Evolutionary conservation across 2,329 filamentous ascomycete genomes (phyloP).

Genomic region (Triangularia verruculosa): DNA sequence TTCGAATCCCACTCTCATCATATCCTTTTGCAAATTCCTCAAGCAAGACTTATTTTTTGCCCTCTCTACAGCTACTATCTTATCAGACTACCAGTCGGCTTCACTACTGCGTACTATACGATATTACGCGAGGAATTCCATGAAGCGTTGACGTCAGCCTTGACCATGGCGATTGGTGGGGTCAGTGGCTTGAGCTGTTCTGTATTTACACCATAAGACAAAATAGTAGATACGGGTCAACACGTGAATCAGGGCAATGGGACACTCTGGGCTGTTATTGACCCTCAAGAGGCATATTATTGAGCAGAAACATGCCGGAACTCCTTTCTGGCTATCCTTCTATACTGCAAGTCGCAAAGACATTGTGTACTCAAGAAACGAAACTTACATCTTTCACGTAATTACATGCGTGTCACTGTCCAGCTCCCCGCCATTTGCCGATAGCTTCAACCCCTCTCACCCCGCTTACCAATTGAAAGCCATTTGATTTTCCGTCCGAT

Average conservation of each 20-base stretch:
- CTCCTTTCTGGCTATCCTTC: no score
- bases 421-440: background rate
- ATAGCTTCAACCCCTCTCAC: background rate
- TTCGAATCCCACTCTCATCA: background rate
- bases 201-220: background rate
- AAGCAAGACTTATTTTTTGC: background rate
- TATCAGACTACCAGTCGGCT: background rate
- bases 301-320: no score
- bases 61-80: background rate
- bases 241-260: no score
- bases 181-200: background rate
- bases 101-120: background rate
- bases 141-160: conserved; percentile 5
- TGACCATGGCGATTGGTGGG: background rate
- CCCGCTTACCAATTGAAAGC: background rate
- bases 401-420: background rate
- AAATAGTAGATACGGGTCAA: background rate
- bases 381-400: background rate
- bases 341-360: no score
- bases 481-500: background rate
- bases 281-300: no score
- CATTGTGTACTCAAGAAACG: no score
- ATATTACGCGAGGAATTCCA: background rate
- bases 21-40: background rate
- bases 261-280: no score